These are phyloP conservation scores for Brassica rapa DNA, from an alignment of 345 rosid genomes.

Conservation along the genomic window DNA sequence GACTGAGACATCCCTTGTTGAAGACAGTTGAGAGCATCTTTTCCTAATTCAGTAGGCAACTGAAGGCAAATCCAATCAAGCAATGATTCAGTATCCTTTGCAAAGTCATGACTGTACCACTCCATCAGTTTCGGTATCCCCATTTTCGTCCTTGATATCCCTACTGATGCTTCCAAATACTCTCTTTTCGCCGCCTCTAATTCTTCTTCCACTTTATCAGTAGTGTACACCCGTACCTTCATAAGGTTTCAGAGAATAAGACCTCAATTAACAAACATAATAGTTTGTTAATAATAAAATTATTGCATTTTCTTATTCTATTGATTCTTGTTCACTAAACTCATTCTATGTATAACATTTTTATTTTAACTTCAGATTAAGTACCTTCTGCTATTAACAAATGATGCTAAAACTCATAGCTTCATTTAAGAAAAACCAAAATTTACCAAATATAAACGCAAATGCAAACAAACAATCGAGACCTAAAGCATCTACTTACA, in stretches of 20 bases:
- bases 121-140: conserved; percentile 73
- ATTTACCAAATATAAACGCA: not conserved
- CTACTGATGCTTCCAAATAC: conserved; percentile 75
- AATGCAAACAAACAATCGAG: not conserved
- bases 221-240: conserved; percentile 76
- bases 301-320: not conserved
- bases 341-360: not conserved
- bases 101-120: conserved; percentile 83
- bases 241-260: conserved; percentile 3
- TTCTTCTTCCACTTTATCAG: conserved; percentile 62
- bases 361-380: not conserved
- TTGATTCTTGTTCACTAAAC: not conserved
- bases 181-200: conserved; percentile 74
- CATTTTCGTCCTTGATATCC: conserved; percentile 53
- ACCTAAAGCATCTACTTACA: conserved; percentile 50
- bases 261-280: not conserved
- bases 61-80: conserved; percentile 91
- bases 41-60: conserved; percentile 68
- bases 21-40: conserved; percentile 69
- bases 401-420: not conserved
- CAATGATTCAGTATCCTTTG: conserved; percentile 76
- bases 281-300: not conserved
- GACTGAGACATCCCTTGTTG: conserved; percentile 57
- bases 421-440: not conserved
- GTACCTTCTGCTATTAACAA: not conserved